A percentile compares a stretch with the other conserved stretches of the same genome.
These are phyloP conservation scores for Thielaviopsis cerberus DNA, from an alignment of 2,329 filamentous ascomycete species.

Conservation along the genomic window DNA sequence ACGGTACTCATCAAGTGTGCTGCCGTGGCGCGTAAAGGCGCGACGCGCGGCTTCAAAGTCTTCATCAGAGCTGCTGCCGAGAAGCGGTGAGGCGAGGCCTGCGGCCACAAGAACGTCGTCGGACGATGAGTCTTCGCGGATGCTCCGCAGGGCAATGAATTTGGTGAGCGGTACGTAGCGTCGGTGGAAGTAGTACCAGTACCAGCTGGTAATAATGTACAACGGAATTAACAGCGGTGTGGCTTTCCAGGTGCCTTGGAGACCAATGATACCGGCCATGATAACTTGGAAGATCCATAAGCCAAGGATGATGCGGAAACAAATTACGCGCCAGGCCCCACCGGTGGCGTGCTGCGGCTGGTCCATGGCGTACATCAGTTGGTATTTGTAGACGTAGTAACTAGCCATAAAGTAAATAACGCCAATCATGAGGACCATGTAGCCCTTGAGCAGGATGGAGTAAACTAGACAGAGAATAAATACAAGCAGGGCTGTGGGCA, in stretches of 20 bases:
- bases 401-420: slow-evolving; percentile 68
- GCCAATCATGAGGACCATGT: slow-evolving; percentile 64
- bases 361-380: slow-evolving; percentile 94
- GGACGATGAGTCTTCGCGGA: slow-evolving; percentile 35
- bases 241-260: slow-evolving; percentile 53
- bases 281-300: slow-evolving; percentile 77
- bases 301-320: slow-evolving; percentile 73
- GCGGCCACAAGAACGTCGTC: slow-evolving; percentile 21
- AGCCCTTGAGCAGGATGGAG: slow-evolving; percentile 65
- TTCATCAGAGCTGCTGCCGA: neutral
- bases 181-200: slow-evolving; percentile 59
- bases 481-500: slow-evolving; percentile 79
- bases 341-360: slow-evolving; percentile 89
- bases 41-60: slow-evolving; percentile 14
- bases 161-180: slow-evolving; percentile 78
- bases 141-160: slow-evolving; percentile 80
- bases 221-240: slow-evolving; percentile 60
- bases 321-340: slow-evolving; percentile 90
- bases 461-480: slow-evolving; percentile 95
- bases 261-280: slow-evolving; percentile 69
- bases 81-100: slow-evolving; percentile 13
- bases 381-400: slow-evolving; percentile 89
- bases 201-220: slow-evolving; percentile 68
- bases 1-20: slow-evolving; percentile 53
- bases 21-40: slow-evolving; percentile 32